These are phyloP conservation scores for Orbilia brochopaga DNA, from an alignment of 2,329 filamentous ascomycete species.

Conservation along the genomic window DNA sequence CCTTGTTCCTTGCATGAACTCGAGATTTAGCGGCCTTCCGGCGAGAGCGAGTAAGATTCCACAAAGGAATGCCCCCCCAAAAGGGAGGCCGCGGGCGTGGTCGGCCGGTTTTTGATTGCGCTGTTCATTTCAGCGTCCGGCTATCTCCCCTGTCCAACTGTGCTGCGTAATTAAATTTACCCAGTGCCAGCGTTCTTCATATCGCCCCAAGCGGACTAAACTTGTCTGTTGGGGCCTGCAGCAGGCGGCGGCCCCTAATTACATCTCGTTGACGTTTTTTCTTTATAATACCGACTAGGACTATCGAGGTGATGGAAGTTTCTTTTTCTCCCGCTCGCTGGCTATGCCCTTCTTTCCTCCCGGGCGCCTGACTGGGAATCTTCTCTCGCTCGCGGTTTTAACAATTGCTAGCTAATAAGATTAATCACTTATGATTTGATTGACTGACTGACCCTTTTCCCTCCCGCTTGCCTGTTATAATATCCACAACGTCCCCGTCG, in stretches of 20 bases:
- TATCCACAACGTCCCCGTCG: constrained; percentile 51
- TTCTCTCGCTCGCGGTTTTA: constrained; percentile 46
- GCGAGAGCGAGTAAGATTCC: constrained; percentile 45
- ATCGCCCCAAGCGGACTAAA: constrained; percentile 14
- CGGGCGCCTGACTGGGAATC: constrained; percentile 50
- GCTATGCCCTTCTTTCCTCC: too few species aligned
- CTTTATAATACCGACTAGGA: neutral
- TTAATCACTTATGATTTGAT: constrained; percentile 33
- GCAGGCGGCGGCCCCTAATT: constrained; percentile 39
- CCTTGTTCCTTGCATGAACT: constrained; percentile 51
- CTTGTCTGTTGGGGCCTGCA: neutral
- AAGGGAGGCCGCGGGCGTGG: constrained; percentile 34
- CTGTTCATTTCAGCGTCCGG: constrained; percentile 47
- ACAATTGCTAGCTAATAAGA: constrained; percentile 53
- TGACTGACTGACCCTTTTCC: constrained; percentile 53
- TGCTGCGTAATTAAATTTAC: constrained; percentile 50
- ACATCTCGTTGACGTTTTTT: constrained; percentile 43
- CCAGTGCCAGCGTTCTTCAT: constrained; percentile 50
- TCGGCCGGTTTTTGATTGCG: constrained; percentile 43
- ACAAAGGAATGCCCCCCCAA: constrained; percentile 44
- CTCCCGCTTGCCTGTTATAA: constrained; percentile 40
- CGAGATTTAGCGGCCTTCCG: constrained; percentile 47
- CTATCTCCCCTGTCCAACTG: constrained; percentile 36
- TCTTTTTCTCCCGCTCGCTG: constrained; percentile 14
- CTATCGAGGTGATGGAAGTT: too few species aligned